These are phyloP conservation scores for Candida chauliodis DNA, from an alignment of 805 yeast species.

Conservation along the genomic window DNA sequence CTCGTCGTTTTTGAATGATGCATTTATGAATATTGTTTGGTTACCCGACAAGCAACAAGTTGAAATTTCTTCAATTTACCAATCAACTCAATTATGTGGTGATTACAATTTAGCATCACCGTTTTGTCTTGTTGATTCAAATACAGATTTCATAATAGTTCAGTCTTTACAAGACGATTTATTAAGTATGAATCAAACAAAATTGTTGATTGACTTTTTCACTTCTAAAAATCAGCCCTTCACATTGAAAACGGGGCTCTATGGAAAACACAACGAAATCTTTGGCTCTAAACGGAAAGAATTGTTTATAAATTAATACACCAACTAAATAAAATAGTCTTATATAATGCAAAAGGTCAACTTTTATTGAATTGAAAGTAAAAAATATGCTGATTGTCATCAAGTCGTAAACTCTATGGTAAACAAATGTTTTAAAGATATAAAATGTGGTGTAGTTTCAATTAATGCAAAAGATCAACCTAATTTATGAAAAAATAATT, in stretches of 20 bases:
- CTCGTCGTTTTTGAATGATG: conserved; percentile 52
- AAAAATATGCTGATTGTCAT: too few relatives aligned
- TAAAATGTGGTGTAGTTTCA: too few relatives aligned
- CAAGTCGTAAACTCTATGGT: neutral
- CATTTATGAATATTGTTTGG: conserved; percentile 37
- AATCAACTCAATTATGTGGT: conserved; percentile 25
- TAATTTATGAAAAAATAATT: too few relatives aligned
- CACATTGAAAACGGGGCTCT: conserved; percentile 23
- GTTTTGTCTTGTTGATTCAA: neutral
- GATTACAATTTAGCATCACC: neutral
- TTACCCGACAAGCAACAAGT: conserved; percentile 2
- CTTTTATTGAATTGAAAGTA: too few relatives aligned
- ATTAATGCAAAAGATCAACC: too few relatives aligned
- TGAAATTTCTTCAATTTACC: conserved; percentile 11
- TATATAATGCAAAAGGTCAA: too few relatives aligned
- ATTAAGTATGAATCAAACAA: conserved; percentile 49
- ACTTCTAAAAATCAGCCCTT: conserved; percentile 11
- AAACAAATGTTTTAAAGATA: too few relatives aligned
- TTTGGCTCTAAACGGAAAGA: conserved; percentile 25
- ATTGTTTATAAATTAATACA: conserved; percentile 5
- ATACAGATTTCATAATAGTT: conserved; percentile 34
- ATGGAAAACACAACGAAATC: conserved; percentile 68
- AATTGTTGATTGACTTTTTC: conserved; percentile 34
- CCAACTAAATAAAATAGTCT: neutral
- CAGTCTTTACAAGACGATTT: conserved; percentile 72